A percentile compares a stretch with the other conserved stretches of the same genome.
Conservation (phyloP, 441 rosid species). For the Isatis lusitanica region DNA sequence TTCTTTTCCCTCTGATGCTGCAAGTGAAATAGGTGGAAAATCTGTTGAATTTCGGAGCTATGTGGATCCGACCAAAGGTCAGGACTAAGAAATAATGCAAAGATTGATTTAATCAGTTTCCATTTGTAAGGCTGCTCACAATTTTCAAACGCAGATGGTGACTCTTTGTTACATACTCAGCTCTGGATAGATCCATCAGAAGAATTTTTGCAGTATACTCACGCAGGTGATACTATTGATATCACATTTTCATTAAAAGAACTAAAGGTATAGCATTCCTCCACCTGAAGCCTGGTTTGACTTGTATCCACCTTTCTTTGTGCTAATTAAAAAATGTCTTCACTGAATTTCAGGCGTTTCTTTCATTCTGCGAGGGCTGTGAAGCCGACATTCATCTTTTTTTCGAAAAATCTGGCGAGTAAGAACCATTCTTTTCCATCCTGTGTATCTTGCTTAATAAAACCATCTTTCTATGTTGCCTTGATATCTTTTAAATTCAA, state of each 20-base stretch:
- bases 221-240: conserved; percentile 75
- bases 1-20: conserved; percentile 67
- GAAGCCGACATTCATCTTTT: conserved; percentile 79
- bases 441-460: neutral
- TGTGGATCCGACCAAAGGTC: conserved; percentile 86
- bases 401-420: conserved; percentile 88
- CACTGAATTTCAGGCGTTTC: conserved; percentile 63
- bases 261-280: conserved; percentile 54
- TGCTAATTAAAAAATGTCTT: conserved; percentile 11
- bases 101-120: neutral
- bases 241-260: conserved; percentile 90
- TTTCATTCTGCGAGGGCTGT: conserved; percentile 80
- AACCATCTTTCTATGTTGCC: neutral
- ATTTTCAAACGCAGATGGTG: conserved; percentile 59
- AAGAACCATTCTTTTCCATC: conserved; percentile 40
- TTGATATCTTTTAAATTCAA: neutral
- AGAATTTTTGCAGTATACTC: conserved; percentile 85
- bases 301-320: neutral
- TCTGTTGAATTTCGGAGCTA: conserved; percentile 91
- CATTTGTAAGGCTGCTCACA: conserved; percentile 20
- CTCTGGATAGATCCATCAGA: conserved; percentile 92
- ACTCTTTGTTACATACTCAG: conserved; percentile 76
- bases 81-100: neutral
- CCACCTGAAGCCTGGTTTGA: conserved; percentile 22
- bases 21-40: conserved; percentile 81